phyloP scores from a whole-genome alignment of 2,329 filamentous ascomycete species.

The Epichloe gansuensis region DNA sequence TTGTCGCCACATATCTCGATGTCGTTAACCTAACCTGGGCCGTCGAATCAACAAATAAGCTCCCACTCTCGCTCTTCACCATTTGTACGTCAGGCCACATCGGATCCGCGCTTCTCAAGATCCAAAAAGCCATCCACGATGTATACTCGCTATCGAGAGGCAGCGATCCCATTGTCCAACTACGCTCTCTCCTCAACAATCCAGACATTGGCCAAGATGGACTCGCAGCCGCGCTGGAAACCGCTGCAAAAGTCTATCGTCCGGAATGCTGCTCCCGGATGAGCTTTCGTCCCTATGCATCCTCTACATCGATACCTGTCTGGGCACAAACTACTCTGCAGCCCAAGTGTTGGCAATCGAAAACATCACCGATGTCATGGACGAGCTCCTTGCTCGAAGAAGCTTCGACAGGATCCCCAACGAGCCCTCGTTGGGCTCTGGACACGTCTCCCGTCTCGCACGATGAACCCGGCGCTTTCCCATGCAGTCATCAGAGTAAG shows the following conservation, averaged over 20 bases:
- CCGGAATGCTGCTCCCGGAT: conserved; percentile 12
- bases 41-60: conserved; percentile 14
- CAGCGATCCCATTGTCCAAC: conserved; percentile 11
- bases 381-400: conserved; percentile 22
- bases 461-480: conserved; percentile 35
- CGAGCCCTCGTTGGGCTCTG: conserved; percentile 28
- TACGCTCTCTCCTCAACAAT: conserved; percentile 18
- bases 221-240: conserved; percentile 25
- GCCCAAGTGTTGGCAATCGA: conserved; percentile 34
- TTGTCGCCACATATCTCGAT: conserved; percentile 34
- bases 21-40: conserved; percentile 30
- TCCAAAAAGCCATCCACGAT: conserved; percentile 24
- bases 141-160: conserved; percentile 22
- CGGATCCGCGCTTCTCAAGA: conserved; percentile 27
- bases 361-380: conserved; percentile 34
- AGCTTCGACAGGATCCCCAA: conserved; percentile 17
- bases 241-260: conserved; percentile 21
- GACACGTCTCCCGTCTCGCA: conserved; percentile 23
- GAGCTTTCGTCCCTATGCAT: conserved; percentile 23
- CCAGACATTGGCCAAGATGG: conserved; percentile 20
- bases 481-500: conserved; percentile 37
- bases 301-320: conserved; percentile 31
- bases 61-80: conserved; percentile 11
- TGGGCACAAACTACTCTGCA: conserved; percentile 27
- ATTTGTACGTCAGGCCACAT: conserved; percentile 8